Evolutionary conservation across 1,139 yeast genomes (phyloP).

Genomic region (Candida smagusa): DNA sequence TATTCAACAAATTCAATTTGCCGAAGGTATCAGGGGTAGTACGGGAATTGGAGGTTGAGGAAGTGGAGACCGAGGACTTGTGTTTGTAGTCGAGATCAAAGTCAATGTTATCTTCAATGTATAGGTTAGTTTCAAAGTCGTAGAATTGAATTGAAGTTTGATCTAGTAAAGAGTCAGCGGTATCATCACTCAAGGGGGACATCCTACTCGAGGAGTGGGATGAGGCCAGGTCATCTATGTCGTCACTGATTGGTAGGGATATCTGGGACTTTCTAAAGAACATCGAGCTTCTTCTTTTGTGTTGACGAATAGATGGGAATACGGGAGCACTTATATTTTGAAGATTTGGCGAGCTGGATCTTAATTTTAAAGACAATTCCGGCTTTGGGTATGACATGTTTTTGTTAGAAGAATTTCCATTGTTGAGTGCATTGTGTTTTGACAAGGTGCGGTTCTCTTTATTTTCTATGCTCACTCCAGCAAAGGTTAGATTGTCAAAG

Average conservation of each 20-base stretch:
- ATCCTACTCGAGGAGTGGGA: neutral
- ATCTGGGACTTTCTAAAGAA: constrained; percentile 6
- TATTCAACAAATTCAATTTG: constrained; percentile 9
- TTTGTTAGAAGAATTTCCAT: neutral
- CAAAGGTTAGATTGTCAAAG: neutral
- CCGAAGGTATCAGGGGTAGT: constrained; percentile 1
- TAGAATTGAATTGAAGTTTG: constrained; percentile 19
- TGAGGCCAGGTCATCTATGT: neutral
- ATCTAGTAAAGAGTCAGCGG: constrained; percentile 19
- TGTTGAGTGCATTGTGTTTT: constrained; percentile 5
- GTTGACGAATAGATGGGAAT: constrained; percentile 5
- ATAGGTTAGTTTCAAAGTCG: constrained; percentile 15
- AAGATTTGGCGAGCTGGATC: constrained; percentile 25
- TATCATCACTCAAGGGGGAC: constrained; percentile 12
- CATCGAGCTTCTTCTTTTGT: constrained; percentile 6
- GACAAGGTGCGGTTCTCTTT: constrained; percentile 6
- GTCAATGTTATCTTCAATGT: constrained; percentile 3
- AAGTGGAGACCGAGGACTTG: constrained; percentile 2
- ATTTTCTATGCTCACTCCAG: constrained; percentile 4
- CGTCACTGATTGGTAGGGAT: constrained; percentile 2
- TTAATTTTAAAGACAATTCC: constrained; percentile 8
- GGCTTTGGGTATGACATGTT: constrained; percentile 11
- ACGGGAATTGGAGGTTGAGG: constrained; percentile 2
- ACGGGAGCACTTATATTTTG: constrained; percentile 3
- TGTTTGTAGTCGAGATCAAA: constrained; percentile 4